Conservation (phyloP, 495 filamentous ascomycete genomes). For the Tuber magnatum region DNA sequence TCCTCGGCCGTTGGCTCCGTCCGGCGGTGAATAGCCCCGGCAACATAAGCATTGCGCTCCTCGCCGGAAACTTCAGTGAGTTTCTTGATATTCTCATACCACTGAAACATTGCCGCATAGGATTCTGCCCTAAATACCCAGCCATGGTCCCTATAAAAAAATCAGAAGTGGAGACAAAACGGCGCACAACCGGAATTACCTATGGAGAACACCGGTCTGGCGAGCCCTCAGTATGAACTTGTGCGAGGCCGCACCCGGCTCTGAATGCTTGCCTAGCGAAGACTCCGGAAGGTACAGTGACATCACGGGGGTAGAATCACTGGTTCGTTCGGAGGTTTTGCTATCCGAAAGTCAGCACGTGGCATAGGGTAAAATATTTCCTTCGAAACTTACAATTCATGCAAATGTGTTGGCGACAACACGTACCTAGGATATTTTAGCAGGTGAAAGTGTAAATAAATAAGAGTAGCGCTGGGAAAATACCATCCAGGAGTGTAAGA, state of each 20-base stretch:
- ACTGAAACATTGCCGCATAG: conserved; percentile 92
- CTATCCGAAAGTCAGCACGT: conserved; percentile 19
- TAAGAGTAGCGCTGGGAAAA: conserved; percentile 39
- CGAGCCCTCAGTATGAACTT: conserved; percentile 97
- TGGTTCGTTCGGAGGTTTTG: conserved; percentile 52
- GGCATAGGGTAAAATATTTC: not conserved
- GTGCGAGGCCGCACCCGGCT: conserved; percentile 78
- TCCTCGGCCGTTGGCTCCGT: conserved; percentile 14
- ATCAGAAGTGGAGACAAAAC: conserved; percentile 11
- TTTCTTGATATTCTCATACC: conserved; percentile 86
- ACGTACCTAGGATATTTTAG: conserved; percentile 72
- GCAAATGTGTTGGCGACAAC: conserved; percentile 87
- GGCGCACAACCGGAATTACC: conserved; percentile 20
- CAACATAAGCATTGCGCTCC: conserved; percentile 78
- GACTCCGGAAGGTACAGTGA: conserved; percentile 90
- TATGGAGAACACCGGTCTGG: conserved; percentile 86
- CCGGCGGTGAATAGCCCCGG: conserved; percentile 23
- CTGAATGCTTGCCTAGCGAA: conserved; percentile 86
- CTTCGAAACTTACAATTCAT: conserved; percentile 72
- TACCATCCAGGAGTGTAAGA: conserved; percentile 96
- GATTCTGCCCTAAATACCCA: conserved; percentile 97
- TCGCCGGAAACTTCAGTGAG: conserved; percentile 84
- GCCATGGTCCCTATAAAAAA: conserved; percentile 61
- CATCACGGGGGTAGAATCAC: conserved; percentile 77
- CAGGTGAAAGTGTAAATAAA: conserved; percentile 4